Conservation (phyloP, 164 flowering plant genomes). For the Houttuynia cordata region DNA sequence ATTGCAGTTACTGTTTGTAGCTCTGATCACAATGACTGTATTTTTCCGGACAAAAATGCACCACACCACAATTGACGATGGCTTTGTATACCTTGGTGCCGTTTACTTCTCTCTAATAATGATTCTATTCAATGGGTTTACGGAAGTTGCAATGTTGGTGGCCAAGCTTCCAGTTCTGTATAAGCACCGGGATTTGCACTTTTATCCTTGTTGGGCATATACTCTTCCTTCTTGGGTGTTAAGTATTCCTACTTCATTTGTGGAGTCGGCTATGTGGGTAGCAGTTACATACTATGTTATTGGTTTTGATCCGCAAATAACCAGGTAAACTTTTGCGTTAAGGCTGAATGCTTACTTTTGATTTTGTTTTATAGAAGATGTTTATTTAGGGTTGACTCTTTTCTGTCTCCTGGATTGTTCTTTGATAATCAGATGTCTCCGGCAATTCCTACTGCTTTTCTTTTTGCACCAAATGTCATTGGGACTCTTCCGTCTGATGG, state of each 20-base stretch:
- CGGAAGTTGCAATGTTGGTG: conserved; percentile 87
- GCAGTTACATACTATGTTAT: conserved; percentile 79
- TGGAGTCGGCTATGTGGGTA: conserved; percentile 92
- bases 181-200: conserved; percentile 91
- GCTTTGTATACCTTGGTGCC: conserved; percentile 70
- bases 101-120: conserved; percentile 81
- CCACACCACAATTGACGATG: conserved; percentile 73
- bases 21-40: conserved; percentile 85
- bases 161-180: conserved; percentile 89
- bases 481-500: conserved; percentile 79
- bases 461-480: conserved; percentile 87
- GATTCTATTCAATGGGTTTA: conserved; percentile 89
- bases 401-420: too few species aligned
- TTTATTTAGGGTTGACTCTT: background rate
- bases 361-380: background rate
- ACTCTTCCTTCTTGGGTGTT: conserved; percentile 88
- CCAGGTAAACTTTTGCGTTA: conserved; percentile 34
- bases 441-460: conserved; percentile 72
- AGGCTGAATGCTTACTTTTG: background rate
- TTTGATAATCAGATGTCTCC: conserved; percentile 45
- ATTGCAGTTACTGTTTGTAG: conserved; percentile 82
- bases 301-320: conserved; percentile 81
- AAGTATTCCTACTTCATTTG: conserved; percentile 78
- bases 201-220: conserved; percentile 96
- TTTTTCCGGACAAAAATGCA: conserved; percentile 77